A percentile compares a stretch with the other conserved stretches of the same genome.
Conservation (phyloP, 768 basidiomycete species). For the Cyclocybe cylindracea region DNA sequence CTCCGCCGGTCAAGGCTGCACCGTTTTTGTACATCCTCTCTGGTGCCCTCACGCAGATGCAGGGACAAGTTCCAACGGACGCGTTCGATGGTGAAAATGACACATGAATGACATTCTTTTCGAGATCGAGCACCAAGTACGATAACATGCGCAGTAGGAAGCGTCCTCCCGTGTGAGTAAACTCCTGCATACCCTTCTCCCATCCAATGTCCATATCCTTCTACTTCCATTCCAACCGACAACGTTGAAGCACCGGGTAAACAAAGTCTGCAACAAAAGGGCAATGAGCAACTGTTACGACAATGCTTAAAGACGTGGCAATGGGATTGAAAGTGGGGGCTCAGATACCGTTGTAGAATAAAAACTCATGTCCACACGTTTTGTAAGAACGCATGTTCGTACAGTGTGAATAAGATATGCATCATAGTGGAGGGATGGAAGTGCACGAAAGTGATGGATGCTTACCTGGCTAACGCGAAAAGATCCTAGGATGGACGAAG, state of each 20-base stretch:
- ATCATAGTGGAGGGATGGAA: constrained; percentile 40
- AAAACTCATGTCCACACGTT: constrained; percentile 48
- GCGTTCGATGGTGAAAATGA: constrained; percentile 71
- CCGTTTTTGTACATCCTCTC: constrained; percentile 79
- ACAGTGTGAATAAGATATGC: constrained; percentile 76
- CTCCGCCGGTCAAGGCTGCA: constrained; percentile 75
- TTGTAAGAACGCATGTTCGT: constrained; percentile 49
- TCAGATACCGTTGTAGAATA: constrained; percentile 90
- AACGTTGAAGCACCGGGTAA: no score
- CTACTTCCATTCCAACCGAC: no score
- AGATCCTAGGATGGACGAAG: no score
- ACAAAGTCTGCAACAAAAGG: neutral
- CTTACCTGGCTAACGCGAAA: no score
- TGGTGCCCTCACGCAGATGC: constrained; percentile 84
- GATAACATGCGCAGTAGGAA: no score
- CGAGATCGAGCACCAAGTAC: neutral
- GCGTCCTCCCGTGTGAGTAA: no score
- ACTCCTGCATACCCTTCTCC: no score
- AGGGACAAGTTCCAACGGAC: constrained; percentile 83
- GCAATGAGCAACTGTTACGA: neutral
- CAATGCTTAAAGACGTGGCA: neutral
- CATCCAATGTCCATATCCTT: no score
- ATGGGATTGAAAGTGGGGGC: constrained; percentile 24
- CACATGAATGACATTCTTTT: constrained; percentile 10
- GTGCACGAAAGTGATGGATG: no score